Base-by-base conservation (phyloP, 306 rosid species). In the Dalbergia oliveri region DNA sequence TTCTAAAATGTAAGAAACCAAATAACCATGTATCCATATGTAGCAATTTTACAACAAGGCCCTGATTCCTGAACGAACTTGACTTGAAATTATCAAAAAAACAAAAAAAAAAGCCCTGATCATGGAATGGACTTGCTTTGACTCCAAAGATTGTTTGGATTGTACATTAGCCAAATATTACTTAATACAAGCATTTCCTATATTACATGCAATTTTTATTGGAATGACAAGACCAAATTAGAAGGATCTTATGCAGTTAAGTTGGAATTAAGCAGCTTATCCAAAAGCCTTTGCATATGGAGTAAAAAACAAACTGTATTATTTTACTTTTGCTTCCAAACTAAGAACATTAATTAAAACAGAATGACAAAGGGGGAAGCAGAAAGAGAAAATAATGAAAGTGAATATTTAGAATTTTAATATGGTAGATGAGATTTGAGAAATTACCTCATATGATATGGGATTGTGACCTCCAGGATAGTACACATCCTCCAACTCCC, bases 391-490 rank as follows among this genome's bases (percentile, higher is more conserved):
- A 62, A 61, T 53, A 37, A 69, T 59, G 57, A 44, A 11, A 83
- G 41, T 65, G 37, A 72, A 15, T 35, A 43, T 60, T 72, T 26
- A 49, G 26, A 75, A 9, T 75, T 39, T 16, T 60, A 44, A 69
- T 10, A 79, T 19, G 60, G 49, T 3, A 5, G 34, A 73, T n/a
- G 44, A 37, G 87, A 9, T 58, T 14, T 63, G 44, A 79, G 82
- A 72, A 34, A 57, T 73, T 82, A 92, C 97, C 95, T 85, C 37
- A 77, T 77, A 89, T 76, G 76, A 78, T 81, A 93, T 86, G 53
- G 92, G 98, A 69, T 86, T 93, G 76, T 79, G 97, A 86, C 90
- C 88, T 73, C 97, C 98, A 31, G 97, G 66, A 78, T 91, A 91
- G 85, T 88, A 87, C 14, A 93, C 77, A 0, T 93, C 94, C 82